These are phyloP conservation scores for Taiozyma sp. DNA, from an alignment of 1,139 yeast genomes.

Conservation along the genomic window DNA sequence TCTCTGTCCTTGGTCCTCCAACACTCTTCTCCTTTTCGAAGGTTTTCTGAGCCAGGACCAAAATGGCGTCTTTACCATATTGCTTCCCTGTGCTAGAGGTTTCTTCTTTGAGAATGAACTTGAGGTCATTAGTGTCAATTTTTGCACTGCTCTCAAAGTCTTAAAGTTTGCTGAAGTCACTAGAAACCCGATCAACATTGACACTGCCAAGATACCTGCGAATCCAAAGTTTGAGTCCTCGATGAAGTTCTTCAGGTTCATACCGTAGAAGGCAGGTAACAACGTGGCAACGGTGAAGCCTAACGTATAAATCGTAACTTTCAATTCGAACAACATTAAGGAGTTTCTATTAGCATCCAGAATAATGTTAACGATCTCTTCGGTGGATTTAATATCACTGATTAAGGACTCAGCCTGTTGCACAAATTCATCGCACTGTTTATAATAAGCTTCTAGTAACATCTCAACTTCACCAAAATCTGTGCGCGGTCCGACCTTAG, in stretches of 20 bases:
- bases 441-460: constrained; percentile 68
- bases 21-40: constrained; percentile 3
- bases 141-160: constrained; percentile 37
- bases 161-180: constrained; percentile 36
- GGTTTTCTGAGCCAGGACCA: constrained; percentile 1
- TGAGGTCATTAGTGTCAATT: constrained; percentile 37
- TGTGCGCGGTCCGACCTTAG: constrained; percentile 26
- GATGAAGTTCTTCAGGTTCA: constrained; percentile 73
- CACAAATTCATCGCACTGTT: constrained; percentile 75
- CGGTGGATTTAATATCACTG: constrained; percentile 71
- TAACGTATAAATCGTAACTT: constrained; percentile 61
- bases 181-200: constrained; percentile 35
- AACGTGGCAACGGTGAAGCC: constrained; percentile 55
- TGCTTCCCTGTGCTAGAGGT: neutral
- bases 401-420: constrained; percentile 69
- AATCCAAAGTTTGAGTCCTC: constrained; percentile 56
- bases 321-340: constrained; percentile 65
- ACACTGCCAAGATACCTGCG: constrained; percentile 32
- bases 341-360: constrained; percentile 76
- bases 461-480: constrained; percentile 70
- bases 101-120: constrained; percentile 9
- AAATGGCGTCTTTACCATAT: neutral
- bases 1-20: constrained; percentile 36
- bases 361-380: constrained; percentile 74
- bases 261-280: constrained; percentile 73